phyloP scores from a whole-genome alignment of 1,139 yeast species.

The Sugiyamaella xylanicola region DNA sequence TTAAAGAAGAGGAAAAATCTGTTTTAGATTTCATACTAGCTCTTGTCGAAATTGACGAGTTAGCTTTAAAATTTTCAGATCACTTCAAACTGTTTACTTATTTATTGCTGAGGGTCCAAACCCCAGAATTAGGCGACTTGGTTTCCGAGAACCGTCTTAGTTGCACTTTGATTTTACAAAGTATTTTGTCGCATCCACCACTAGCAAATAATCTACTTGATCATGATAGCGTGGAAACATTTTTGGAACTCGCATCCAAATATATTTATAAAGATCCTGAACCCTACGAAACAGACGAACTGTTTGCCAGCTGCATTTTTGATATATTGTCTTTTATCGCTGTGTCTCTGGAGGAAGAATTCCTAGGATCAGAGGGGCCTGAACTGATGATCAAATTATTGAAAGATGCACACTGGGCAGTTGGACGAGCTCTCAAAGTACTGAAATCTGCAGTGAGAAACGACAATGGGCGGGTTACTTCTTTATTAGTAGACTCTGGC shows the following conservation, averaged over 20 bases:
- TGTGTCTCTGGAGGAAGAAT: slow-evolving; percentile 24
- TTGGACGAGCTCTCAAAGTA: slow-evolving; percentile 33
- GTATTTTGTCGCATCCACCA: neutral
- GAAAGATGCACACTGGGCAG: slow-evolving; percentile 29
- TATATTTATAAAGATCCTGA: slow-evolving; percentile 24
- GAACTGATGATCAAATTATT: slow-evolving; percentile 39
- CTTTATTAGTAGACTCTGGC: slow-evolving; percentile 34
- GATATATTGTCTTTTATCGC: slow-evolving; percentile 28
- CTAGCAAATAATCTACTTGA: neutral
- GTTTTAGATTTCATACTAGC: slow-evolving; percentile 5
- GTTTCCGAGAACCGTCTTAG: slow-evolving; percentile 4
- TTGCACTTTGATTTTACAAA: neutral
- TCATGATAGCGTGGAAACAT: slow-evolving; percentile 5
- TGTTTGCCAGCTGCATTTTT: slow-evolving; percentile 33
- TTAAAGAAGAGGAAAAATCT: slow-evolving; percentile 9
- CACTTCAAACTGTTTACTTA: slow-evolving; percentile 26
- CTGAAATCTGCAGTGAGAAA: slow-evolving; percentile 33
- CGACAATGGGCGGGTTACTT: slow-evolving; percentile 30
- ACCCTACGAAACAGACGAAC: slow-evolving; percentile 32
- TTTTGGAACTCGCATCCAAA: slow-evolving; percentile 19
- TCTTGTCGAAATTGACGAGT: slow-evolving; percentile 34
- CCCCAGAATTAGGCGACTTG: neutral
- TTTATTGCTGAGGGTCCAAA: neutral
- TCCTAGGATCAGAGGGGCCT: slow-evolving; percentile 40
- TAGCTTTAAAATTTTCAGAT: slow-evolving; percentile 35